Evolutionary conservation across 371 early-diverging fungal species (phyloP), one percentile per base, ranked within the genome.

Genomic region (Apophysomyces variabilis): DNA sequence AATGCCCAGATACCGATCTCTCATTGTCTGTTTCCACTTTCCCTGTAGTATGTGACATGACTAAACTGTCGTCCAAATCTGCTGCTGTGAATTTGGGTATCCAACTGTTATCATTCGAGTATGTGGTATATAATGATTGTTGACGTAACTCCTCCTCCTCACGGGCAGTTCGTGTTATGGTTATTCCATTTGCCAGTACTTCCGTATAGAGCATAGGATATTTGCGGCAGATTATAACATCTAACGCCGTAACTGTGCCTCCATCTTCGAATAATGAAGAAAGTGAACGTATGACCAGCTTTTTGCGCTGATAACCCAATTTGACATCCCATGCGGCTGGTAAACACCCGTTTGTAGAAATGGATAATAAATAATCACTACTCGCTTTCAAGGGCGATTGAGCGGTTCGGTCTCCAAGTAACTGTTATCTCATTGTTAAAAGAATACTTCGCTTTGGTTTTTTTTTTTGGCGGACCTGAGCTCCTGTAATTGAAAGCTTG

Each of bases 281-380:
- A 16, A 93, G 38, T 0, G 76, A 59, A 6, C 81, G 75, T 38
- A 73, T 72, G 38, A 87, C 75, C 0, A 82, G 50, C 12, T 70
- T 68, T 41, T 79, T 79, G 36, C 37, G 69, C 32, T 76, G 78
- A 58, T 84, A 88, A 1, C 95, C 95, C 7, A 94, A 76, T 45
- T 79, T 86, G 0, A 88, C 73, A 67, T 94, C 88, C 92, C 93
- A 93, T 35, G 66, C 26, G 1, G 88, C 93, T 14, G 84, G 83
- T 14, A 85, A 77, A 6, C 87, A 86, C 14, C 85, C 68, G 62
- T 94, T 94, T 5, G 84, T 77, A 14, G 80, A 73, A 12, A 94
- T 77, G 16, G 38, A 70, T 5, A 87, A 67, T 44, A 64, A 35
- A 0, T 77, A 79, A 26, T 38, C 38, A 1, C 58, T n/a, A 12